phyloP scores from a whole-genome alignment of 2,329 filamentous ascomycete genomes.

The Pseudonectria foliicola region DNA sequence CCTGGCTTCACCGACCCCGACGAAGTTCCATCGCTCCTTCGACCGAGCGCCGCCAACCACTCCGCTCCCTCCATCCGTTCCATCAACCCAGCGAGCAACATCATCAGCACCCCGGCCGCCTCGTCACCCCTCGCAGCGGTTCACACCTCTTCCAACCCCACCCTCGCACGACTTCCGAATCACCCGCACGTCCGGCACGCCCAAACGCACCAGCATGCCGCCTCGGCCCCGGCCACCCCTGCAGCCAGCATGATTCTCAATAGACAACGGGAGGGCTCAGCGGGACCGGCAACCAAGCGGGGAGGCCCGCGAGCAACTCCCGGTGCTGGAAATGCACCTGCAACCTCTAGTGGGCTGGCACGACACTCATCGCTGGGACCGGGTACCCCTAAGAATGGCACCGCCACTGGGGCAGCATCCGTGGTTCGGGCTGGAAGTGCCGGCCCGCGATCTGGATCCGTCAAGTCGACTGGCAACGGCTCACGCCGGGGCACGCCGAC shows the following conservation, averaged over 20 bases:
- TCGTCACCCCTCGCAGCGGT: slow-evolving; percentile 20
- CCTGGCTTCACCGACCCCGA: slow-evolving; percentile 56
- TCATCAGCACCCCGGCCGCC: slow-evolving; percentile 18
- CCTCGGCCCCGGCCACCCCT: slow-evolving; percentile 53
- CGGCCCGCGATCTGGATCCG: slow-evolving; percentile 45
- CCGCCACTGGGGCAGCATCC: slow-evolving; percentile 25
- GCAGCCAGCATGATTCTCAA: slow-evolving; percentile 54
- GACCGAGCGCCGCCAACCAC: slow-evolving; percentile 49
- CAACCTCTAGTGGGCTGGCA: slow-evolving; percentile 51
- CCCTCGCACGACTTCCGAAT: slow-evolving; percentile 35
- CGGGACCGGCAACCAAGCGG: slow-evolving; percentile 51
- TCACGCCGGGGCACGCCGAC: slow-evolving; percentile 45
- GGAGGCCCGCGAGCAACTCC: slow-evolving; percentile 39
- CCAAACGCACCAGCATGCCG: slow-evolving; percentile 44
- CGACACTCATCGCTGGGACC: slow-evolving; percentile 57
- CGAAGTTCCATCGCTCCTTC: slow-evolving; percentile 56
- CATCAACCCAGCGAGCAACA: slow-evolving; percentile 35
- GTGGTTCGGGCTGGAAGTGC: slow-evolving; percentile 49
- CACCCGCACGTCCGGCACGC: slow-evolving; percentile 41
- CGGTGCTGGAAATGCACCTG: slow-evolving; percentile 39
- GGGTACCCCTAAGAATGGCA: slow-evolving; percentile 48
- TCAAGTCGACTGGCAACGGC: slow-evolving; percentile 34
- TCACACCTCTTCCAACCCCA: slow-evolving; percentile 32
- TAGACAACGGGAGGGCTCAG: slow-evolving; percentile 51
- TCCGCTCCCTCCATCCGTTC: slow-evolving; percentile 32